These are phyloP conservation scores for Vigna nakashimae DNA, from an alignment of 306 rosid species.

Conservation along the genomic window DNA sequence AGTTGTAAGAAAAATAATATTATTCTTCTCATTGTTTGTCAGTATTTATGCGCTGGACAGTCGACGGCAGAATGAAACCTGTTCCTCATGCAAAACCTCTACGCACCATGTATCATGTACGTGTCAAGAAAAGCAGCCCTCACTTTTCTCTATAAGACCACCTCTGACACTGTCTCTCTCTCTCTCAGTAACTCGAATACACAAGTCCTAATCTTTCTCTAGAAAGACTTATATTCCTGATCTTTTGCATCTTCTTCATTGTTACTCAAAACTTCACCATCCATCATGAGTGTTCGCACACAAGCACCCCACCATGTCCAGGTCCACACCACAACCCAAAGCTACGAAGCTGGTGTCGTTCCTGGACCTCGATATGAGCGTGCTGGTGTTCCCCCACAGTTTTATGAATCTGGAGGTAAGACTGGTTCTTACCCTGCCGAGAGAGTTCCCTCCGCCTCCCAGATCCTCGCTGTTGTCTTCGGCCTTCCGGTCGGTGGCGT, in stretches of 20 bases:
- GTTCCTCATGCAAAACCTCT: conserved; percentile 85
- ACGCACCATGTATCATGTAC: conserved; percentile 66
- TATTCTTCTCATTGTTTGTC: no score
- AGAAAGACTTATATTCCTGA: background rate
- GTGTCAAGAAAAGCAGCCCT: conserved; percentile 62
- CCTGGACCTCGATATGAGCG: background rate
- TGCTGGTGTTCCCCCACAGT: background rate
- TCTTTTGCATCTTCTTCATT: conserved; percentile 17
- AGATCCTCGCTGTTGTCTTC: conserved; percentile 58
- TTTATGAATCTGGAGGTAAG: conserved; percentile 3
- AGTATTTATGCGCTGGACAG: background rate
- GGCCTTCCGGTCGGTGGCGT: conserved; percentile 76
- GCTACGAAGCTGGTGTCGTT: conserved; percentile 25
- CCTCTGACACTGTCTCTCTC: background rate
- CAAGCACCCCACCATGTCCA: conserved; percentile 49
- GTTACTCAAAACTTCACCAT: conserved; percentile 29
- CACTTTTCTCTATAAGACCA: conserved; percentile 48
- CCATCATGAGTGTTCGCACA: conserved; percentile 48
- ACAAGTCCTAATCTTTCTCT: background rate
- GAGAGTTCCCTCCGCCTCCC: conserved; percentile 58
- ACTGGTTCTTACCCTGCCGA: background rate
- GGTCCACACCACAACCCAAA: conserved; percentile 62
- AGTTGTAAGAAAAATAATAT: no score
- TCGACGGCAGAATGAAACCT: conserved; percentile 58
- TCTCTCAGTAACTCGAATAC: background rate